Base-by-base conservation (phyloP, 345 rosid genomes). In the Pugionium dolabratum region DNA sequence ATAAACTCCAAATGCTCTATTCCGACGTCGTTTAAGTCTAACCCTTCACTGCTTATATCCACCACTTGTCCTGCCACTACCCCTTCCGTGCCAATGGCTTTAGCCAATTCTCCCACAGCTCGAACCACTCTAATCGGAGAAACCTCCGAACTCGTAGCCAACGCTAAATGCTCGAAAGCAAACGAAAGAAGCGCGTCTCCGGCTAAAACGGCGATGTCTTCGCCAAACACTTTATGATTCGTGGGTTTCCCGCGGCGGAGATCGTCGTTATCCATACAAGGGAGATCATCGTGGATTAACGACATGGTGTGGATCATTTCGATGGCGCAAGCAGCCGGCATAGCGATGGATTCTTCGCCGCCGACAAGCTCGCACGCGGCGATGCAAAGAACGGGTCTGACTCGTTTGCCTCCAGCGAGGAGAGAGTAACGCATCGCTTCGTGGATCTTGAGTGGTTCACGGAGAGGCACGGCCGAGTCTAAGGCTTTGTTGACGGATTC, bases 231-330 rank as follows among this genome's bases (percentile, higher is more conserved):
- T 59, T 76, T 85, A 75, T 94, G 99, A 46, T 94, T 94, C 1
- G 97, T 90, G 7, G 97, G 91, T 47, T 90, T 90, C 2, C 99
- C 97, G 0, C 97, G 94, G 70, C 99, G 97, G 70, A 90, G 85
- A 49, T 88, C 95, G 70, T 90, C 97, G 81, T 94, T 85, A 28
- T 94, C 97, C 97, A 90, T 94, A 45, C 95, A 88, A 34, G 99
- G 97, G 4, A 94, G 79, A 48, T 94, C 99, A 57, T 94, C 99
- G 47, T 94, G 99, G 51, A 94, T 90, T 5, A 94, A 75, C 0
- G 97, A 94, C 97, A 94, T 94, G 66, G 97, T 86, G 64, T 90
- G 97, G 57, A 90, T 83, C 97, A 90, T 94, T 55, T 94, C 96
- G 7, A 90, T 84, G 8, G 93, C 97, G 40, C 97, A 90, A 34